A percentile compares a stretch with the other conserved stretches of the same genome.
phyloP scores from a whole-genome alignment of 495 filamentous ascomycete genomes.

The Penicillium cataractarum region DNA sequence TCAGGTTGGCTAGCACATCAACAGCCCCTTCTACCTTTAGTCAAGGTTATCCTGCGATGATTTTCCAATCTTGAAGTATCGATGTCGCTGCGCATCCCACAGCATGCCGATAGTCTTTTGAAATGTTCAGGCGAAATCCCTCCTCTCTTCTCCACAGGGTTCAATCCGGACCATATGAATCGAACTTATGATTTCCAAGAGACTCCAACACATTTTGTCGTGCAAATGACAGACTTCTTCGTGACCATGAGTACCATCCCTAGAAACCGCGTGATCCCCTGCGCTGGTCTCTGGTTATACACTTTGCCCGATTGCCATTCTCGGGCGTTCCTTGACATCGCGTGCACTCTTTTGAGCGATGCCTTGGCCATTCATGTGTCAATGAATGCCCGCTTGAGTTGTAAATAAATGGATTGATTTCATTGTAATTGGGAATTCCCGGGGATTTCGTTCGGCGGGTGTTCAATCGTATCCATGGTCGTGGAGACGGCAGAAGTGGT shows the following conservation, averaged over 20 bases:
- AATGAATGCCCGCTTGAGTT: constrained; percentile 26
- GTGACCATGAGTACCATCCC: background rate
- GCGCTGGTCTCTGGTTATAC: background rate
- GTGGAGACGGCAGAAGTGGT: background rate
- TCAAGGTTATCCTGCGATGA: too few relatives aligned
- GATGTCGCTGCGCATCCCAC: background rate
- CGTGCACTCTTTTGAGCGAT: constrained; percentile 20
- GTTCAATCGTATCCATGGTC: background rate
- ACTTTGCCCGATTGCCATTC: background rate
- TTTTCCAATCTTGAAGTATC: too few relatives aligned
- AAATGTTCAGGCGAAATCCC: background rate
- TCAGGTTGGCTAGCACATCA: background rate
- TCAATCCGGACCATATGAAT: background rate
- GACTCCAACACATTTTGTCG: background rate
- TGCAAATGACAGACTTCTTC: background rate
- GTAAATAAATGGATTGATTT: constrained; percentile 27
- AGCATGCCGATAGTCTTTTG: too few relatives aligned
- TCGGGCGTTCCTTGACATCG: constrained; percentile 18
- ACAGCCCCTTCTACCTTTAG: background rate
- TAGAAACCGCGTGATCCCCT: constrained; percentile 4
- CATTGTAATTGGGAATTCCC: constrained; percentile 24
- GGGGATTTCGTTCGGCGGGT: background rate
- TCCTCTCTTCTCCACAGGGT: background rate
- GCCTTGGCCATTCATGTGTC: constrained; percentile 29
- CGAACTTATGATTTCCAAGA: background rate